A percentile compares a stretch with the other conserved stretches of the same genome.
These are phyloP conservation scores for Backusella mclennaniae DNA, from an alignment of 192 early-diverging fungal genomes.

Conservation along the genomic window DNA sequence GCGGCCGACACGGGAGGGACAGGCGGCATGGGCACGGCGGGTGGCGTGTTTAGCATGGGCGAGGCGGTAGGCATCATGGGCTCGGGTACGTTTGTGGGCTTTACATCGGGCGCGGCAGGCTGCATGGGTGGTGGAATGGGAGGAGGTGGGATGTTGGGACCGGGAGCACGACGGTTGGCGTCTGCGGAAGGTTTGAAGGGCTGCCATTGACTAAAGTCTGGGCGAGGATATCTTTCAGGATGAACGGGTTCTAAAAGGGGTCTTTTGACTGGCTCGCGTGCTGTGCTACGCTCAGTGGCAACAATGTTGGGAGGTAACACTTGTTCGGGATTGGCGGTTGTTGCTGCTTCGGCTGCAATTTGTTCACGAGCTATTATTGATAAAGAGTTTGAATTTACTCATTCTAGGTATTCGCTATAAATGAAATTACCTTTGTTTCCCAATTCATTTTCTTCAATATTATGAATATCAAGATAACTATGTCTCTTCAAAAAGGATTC, in stretches of 20 bases:
- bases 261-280: conserved; percentile 13
- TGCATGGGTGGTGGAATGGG: conserved; percentile 4
- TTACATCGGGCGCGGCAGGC: not conserved
- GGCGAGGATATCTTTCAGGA: conserved; percentile 68
- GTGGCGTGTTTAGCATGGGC: not conserved
- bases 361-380: conserved; percentile 16
- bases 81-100: conserved; percentile 11
- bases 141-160: not conserved
- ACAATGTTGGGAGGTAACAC: not conserved
- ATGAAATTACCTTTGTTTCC: conserved; percentile 55
- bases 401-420: not conserved
- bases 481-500: conserved; percentile 74
- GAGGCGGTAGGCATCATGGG: conserved; percentile 12
- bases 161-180: conserved; percentile 10
- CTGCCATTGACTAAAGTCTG: conserved; percentile 73
- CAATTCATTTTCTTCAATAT: conserved; percentile 73
- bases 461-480: conserved; percentile 72
- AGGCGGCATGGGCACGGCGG: not conserved
- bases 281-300: not conserved
- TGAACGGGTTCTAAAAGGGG: conserved; percentile 56
- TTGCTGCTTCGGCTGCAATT: not conserved
- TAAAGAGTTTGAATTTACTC: too few relatives aligned
- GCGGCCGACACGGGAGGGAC: not conserved
- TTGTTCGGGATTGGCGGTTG: not conserved
- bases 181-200: conserved; percentile 51